Conservation (phyloP, 2,329 filamentous ascomycete species). For the Cladosporium sp. region DNA sequence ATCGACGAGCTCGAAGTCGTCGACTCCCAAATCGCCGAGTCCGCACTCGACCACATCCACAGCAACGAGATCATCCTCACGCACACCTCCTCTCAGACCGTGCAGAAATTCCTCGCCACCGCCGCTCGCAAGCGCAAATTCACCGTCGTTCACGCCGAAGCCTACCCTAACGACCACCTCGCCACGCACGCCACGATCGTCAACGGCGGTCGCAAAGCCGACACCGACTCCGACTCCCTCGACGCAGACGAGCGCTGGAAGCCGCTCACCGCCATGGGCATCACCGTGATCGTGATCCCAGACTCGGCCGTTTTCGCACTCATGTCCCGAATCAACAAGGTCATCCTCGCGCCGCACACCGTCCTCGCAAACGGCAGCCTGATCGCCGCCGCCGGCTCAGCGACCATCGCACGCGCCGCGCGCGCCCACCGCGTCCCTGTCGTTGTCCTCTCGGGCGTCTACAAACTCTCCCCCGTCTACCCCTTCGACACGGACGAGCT, state of each 20-base stretch:
- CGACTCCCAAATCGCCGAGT: constrained; percentile 86
- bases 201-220: constrained; percentile 48
- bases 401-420: constrained; percentile 78
- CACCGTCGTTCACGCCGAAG: constrained; percentile 79
- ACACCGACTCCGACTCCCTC: constrained; percentile 36
- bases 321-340: constrained; percentile 94
- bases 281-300: constrained; percentile 77
- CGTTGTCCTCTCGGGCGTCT: constrained; percentile 83
- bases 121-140: constrained; percentile 88
- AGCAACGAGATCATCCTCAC: constrained; percentile 90
- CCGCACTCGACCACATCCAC: constrained; percentile 88
- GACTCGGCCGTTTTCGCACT: constrained; percentile 86
- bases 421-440: constrained; percentile 79
- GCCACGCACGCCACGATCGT: constrained; percentile 58
- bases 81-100: constrained; percentile 78
- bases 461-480: constrained; percentile 88
- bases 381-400: constrained; percentile 78
- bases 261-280: constrained; percentile 70
- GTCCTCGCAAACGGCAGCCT: constrained; percentile 83
- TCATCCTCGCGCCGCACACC: constrained; percentile 81
- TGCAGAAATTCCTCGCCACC: constrained; percentile 83
- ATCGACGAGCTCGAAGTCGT: constrained; percentile 92
- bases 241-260: constrained; percentile 61
- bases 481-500: constrained; percentile 77
- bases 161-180: constrained; percentile 64